Evolutionary conservation across 2,329 filamentous ascomycete genomes (phyloP).

Genomic region (Microdochium nivale): DNA sequence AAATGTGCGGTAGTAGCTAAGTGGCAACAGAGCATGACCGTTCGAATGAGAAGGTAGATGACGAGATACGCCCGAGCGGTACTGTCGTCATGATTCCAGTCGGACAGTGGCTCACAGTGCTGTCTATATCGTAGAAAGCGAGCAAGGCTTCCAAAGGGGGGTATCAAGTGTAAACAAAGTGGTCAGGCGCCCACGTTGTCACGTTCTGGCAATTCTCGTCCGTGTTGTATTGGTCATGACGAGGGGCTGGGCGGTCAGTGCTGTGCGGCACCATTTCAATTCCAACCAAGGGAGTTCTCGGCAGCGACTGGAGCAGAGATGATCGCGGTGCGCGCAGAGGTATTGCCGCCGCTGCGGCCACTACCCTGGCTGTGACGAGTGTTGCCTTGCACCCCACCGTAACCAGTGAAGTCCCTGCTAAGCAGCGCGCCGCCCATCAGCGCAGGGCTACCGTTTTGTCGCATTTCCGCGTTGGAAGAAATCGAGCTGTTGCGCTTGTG

Average conservation of each 20-base stretch:
- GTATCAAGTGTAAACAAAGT: not conserved
- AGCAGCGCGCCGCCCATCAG: conserved; percentile 64
- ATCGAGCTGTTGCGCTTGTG: conserved; percentile 74
- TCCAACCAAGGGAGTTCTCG: conserved; percentile 94
- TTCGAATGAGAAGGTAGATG: conserved; percentile 17
- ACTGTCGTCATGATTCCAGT: not conserved
- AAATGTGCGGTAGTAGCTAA: conserved; percentile 10
- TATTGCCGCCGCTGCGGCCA: conserved; percentile 45
- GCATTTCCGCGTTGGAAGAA: conserved; percentile 47
- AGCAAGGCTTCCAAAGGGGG: not conserved
- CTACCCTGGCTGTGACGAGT: conserved; percentile 55
- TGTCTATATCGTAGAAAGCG: not conserved
- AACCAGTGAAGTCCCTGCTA: conserved; percentile 46
- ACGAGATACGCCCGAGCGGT: conserved; percentile 1
- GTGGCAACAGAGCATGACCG: conserved; percentile 9
- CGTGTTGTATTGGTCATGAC: not conserved
- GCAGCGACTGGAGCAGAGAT: conserved; percentile 88
- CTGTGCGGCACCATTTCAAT: conserved; percentile 44
- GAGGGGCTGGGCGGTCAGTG: not conserved
- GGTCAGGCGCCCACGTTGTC: not conserved
- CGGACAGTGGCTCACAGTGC: not conserved
- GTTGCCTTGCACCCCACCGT: conserved; percentile 37
- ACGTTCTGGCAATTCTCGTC: not conserved
- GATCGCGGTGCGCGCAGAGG: conserved; percentile 49
- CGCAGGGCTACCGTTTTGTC: conserved; percentile 44